Evolutionary conservation across 2,329 filamentous ascomycete genomes (phyloP).

Genomic region (Fusarium tuaranense): DNA sequence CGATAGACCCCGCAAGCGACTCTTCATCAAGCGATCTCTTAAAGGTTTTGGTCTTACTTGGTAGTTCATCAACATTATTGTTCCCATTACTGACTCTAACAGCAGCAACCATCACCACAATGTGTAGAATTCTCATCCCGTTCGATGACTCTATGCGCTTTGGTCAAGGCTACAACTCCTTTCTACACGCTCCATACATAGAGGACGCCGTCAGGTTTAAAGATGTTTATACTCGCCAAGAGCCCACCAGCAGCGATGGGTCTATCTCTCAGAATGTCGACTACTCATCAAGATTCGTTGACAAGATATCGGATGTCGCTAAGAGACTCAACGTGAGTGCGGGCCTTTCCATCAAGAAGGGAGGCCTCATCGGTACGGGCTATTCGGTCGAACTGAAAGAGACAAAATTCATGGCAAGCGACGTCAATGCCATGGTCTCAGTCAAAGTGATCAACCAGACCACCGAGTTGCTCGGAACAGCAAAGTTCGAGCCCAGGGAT

Average conservation of each 20-base stretch:
- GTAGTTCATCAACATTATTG: not conserved
- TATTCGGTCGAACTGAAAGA: not conserved
- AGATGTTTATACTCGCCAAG: not conserved
- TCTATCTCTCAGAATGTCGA: not conserved
- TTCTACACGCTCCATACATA: constrained; percentile 6
- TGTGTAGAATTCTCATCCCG: constrained; percentile 7
- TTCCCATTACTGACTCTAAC: not conserved
- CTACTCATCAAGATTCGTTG: not conserved
- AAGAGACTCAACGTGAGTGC: constrained; percentile 10
- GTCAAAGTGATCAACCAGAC: constrained; percentile 22
- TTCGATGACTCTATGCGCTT: constrained; percentile 26
- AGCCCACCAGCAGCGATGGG: not conserved
- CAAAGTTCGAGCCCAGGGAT: not conserved
- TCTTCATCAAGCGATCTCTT: not conserved
- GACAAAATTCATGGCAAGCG: constrained; percentile 11
- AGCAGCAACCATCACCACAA: not conserved
- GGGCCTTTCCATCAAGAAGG: constrained; percentile 4
- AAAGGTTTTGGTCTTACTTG: not conserved
- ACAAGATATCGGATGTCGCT: not conserved
- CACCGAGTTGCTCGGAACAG: not conserved
- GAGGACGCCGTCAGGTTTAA: not conserved
- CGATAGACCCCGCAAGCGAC: not conserved
- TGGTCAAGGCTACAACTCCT: constrained; percentile 14
- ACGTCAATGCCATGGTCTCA: constrained; percentile 13
- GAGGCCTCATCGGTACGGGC: not conserved